These are phyloP conservation scores for Penicillium vulpinum DNA, from an alignment of 2,329 filamentous ascomycete genomes.

Conservation along the genomic window DNA sequence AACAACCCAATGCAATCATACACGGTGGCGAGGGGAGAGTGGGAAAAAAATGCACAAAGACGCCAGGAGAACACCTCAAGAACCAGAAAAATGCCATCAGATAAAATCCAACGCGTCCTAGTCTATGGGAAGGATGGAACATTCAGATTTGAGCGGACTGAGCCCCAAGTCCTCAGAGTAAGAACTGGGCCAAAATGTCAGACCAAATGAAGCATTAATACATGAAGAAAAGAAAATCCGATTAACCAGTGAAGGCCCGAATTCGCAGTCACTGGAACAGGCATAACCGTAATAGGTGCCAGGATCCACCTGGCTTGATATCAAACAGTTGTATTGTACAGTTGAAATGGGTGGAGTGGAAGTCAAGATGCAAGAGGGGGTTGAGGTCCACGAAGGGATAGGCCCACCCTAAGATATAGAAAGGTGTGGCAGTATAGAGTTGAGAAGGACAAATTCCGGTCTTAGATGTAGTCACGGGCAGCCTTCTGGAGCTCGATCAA, in stretches of 20 bases:
- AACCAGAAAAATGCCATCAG: slow-evolving; percentile 23
- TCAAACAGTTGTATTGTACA: slow-evolving; percentile 44
- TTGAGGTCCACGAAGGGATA: slow-evolving; percentile 18
- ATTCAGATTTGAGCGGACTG: neutral
- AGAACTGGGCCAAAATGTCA: neutral
- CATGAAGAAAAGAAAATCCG: slow-evolving; percentile 23
- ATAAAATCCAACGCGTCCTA: slow-evolving; percentile 20
- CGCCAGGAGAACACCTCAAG: slow-evolving; percentile 27
- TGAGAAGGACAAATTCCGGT: neutral
- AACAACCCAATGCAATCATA: slow-evolving; percentile 20
- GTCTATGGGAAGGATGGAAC: slow-evolving; percentile 19
- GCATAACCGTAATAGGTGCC: slow-evolving; percentile 33
- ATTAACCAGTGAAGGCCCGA: slow-evolving; percentile 18
- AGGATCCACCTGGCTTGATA: slow-evolving; percentile 38
- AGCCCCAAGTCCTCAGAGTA: neutral
- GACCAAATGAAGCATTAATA: slow-evolving; percentile 25
- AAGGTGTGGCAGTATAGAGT: neutral
- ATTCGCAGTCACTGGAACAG: slow-evolving; percentile 28
- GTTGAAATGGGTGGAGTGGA: slow-evolving; percentile 32
- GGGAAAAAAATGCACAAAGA: slow-evolving; percentile 26
- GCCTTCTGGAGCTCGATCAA: slow-evolving; percentile 99
- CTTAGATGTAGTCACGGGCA: slow-evolving; percentile 80
- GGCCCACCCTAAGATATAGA: slow-evolving; percentile 16
- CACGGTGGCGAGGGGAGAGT: slow-evolving; percentile 33
- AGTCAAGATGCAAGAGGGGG: slow-evolving; percentile 27